Base-by-base conservation (phyloP, 2,329 filamentous ascomycete genomes). In the Cercospora beticola region DNA sequence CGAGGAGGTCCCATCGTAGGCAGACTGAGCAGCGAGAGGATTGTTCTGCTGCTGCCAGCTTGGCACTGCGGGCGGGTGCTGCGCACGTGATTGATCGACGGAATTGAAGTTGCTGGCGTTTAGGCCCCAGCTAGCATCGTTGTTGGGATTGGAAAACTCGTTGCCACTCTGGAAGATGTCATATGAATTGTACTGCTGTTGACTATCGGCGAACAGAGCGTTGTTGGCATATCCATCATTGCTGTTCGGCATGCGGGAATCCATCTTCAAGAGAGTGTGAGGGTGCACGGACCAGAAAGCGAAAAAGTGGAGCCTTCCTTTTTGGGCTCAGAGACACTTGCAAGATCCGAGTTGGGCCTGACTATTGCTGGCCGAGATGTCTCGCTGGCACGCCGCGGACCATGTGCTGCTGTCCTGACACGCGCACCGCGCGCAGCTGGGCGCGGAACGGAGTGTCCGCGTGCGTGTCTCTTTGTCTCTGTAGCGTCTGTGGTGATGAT, bases 71-170 rank as follows among this genome's bases (percentile, higher is more conserved):
- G 67, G 14, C n/a, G 54, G 54, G 36, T 65, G 66, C 65, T 71
- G 69, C 14, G 65, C 74, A 77, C 75, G 76, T 77, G 76, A 77
- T 72, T 69, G 70, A 46, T 61, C 52, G 33, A 67, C 56, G 57
- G 70, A 56, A 62, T 58, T 64, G 71, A 64, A 73, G 65, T 71
- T 69, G 68, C 73, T 74, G 73, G 73, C 71, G 72, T 77, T 74
- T 74, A 78, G 46, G 71, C 68, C 73, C 77, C 77, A 78, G 72
- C 72, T 72, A 73, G 75, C 72, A 71, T 78, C 73, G 70, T 72
- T 71, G 66, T 40, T 72, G 61, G 73, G 68, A 65, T 76, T 73
- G 70, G 71, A 62, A 58, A 57, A 64, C 36, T 68, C 68, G 72
- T 72, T 72, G 63, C 72, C 71, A 69, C 76, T 77, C 46, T 74